Evolutionary conservation across 495 filamentous ascomycete genomes (phyloP), one percentile per base, ranked within the genome.

Genomic region (Hypoxylon cercidicola): DNA sequence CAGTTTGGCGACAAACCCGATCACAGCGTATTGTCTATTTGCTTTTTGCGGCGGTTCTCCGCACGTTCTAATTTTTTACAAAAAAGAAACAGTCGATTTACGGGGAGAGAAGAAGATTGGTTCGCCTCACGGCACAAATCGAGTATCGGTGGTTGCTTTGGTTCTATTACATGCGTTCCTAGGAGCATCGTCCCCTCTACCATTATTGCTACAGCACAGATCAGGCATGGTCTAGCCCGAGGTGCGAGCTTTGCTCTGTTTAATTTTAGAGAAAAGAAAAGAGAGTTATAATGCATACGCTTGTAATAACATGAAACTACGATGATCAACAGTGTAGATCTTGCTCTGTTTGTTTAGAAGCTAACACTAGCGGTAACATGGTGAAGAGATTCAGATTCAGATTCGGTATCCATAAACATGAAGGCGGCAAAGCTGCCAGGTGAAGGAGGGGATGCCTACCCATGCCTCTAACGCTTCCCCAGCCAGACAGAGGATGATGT

Each of bases 61-160:
- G 37, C 43, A 60, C 55, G 58, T 66, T 62, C 23, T 71, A 63
- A 64, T 68, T 62, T 32, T 32, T 32, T 25, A 25, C 1, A 53
- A 66, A 15, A 55, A 64, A 57, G 58, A 32, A 13, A 46, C 41
- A 28, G 34, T 55, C 55, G 60, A 61, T 60, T 66, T 34, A 53
- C 47, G 47, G 68, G 60, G 44, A 45, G 55, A 60, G 21, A 55
- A 55, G 65, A 73, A 73, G 68, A 73, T 61, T 73, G 68, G 71
- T 57, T 69, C 59, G 71, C 68, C 71, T 73, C 71, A 54, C 71
- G 71, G 71, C 71, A 59, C 63, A 68, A 67, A 64, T 71, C 21
- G 52, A 59, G 53, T 30, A 39, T 34, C 55, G 48, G 60, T 48
- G 48, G 55, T 62, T 64, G 50, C n/a, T 56, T 60, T 71, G 56